phyloP scores from a whole-genome alignment of 129 eudicot genomes.

The Artemisia tridentata region DNA sequence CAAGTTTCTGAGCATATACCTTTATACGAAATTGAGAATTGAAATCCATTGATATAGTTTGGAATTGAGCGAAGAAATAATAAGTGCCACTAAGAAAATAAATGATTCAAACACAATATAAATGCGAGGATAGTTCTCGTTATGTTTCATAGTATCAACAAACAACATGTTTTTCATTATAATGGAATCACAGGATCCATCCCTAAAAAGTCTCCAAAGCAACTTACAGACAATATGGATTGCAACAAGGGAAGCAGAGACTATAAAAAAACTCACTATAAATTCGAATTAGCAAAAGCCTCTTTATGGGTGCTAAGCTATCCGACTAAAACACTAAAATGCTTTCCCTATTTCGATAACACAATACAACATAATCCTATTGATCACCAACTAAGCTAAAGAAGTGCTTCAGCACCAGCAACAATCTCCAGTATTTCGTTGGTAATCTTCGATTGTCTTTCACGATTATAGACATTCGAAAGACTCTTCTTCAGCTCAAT shows the following conservation, averaged over 20 bases:
- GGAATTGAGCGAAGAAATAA: background rate
- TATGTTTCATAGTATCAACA: too few species aligned
- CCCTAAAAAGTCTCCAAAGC: background rate
- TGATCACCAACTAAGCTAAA: conserved; percentile 25
- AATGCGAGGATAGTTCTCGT: too few species aligned
- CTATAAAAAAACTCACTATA: conserved; percentile 12
- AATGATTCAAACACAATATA: background rate
- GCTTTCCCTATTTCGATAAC: conserved; percentile 9
- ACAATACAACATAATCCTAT: background rate
- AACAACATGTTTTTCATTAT: too few species aligned
- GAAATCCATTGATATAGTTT: background rate
- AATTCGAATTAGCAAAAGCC: background rate
- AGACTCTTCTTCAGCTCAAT: conserved; percentile 56
- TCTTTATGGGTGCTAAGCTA: background rate
- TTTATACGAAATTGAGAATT: background rate
- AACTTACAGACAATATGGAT: background rate
- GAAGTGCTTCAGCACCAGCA: conserved; percentile 69
- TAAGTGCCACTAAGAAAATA: background rate
- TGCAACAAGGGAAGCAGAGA: conserved; percentile 2
- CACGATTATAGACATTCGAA: conserved; percentile 56
- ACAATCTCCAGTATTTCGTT: conserved; percentile 75
- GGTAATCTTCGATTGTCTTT: conserved; percentile 76
- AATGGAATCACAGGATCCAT: too few species aligned
- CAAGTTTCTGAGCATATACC: conserved; percentile 11
- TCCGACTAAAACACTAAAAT: background rate